Evolutionary conservation across 1,284 basidiomycete genomes (phyloP), one percentile per base, ranked within the genome.

Genomic region (Rhodotorula mucilaginosa): DNA sequence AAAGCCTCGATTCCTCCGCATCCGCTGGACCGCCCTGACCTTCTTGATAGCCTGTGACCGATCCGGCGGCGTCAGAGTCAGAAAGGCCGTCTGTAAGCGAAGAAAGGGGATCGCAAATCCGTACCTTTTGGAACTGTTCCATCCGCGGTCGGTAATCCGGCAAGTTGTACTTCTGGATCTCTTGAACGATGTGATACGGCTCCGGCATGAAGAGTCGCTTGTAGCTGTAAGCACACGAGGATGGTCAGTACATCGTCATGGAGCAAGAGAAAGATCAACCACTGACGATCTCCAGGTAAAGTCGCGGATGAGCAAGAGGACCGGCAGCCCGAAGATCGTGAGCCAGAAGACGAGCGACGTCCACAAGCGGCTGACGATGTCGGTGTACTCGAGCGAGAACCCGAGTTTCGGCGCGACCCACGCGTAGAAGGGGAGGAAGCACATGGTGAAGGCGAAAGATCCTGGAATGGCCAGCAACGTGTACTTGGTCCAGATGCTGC

Each of bases 401-500:
- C 93, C 88, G 10, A 89, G 86, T 47, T 83, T 76, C 0, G 97
- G 97, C 0, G 96, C 91, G 67, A 97, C 85, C 69, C 90, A 82
- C 29, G 91, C 92, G 81, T 99, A 99, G 2, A 98, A 79, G 0
- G 95, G 96, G 7, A 99, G 84, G 82, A 95, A 94, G 60, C 90
- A 80, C 90, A 99, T 94, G 12, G 96, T 94, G 82, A 99, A 96
- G 46, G 90, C 80, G 80, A 98, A 96, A 3, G 97, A 98, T 13
- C 97, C 97, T 0, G 96, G 97, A 65, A 97, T 97, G 8, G 95
- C 92, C 87, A 79, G 44, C 62, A 74, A 90, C 5, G 95, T 98
- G 81, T 98, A 99, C 81, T 99, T 98, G 3, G 96, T 98, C 97
- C 96, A 99, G n/a, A 99, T 82, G 78, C 93, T 97, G 75, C 21